Evolutionary conservation across 2,329 filamentous ascomycete species (phyloP).

Genomic region (Cercospora zeae-maydis): DNA sequence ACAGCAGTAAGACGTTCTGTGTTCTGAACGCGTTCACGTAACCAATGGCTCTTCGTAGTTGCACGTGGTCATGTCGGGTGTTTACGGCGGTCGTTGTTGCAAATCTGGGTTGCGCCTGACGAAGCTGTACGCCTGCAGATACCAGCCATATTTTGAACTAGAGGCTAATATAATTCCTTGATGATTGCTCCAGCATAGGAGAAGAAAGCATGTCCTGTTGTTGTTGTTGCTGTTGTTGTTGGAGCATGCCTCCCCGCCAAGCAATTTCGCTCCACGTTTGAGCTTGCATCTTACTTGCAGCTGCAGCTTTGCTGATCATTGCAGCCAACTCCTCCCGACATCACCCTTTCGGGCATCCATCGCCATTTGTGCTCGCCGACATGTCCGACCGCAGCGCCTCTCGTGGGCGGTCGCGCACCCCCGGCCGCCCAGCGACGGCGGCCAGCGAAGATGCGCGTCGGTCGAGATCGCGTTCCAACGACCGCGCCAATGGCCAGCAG

Average conservation of each 20-base stretch:
- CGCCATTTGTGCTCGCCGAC: neutral
- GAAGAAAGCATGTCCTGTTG: no score
- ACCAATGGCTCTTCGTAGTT: no score
- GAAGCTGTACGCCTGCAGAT: no score
- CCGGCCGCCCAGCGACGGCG: constrained; percentile 16
- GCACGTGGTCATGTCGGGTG: no score
- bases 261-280: neutral
- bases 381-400: constrained; percentile 35
- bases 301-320: constrained; percentile 1
- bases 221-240: no score
- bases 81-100: no score
- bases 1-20: no score
- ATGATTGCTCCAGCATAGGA: no score
- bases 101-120: no score
- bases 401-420: constrained; percentile 41
- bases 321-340: neutral
- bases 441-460: constrained; percentile 25
- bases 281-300: neutral
- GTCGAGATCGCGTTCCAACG: constrained; percentile 28
- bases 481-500: constrained; percentile 34
- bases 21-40: no score
- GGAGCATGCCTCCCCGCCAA: neutral
- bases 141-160: no score
- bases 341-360: neutral
- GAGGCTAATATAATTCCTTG: no score